These are phyloP conservation scores for Orobanche coerulescens DNA, from an alignment of 257 asterid genomes.

Conservation along the genomic window DNA sequence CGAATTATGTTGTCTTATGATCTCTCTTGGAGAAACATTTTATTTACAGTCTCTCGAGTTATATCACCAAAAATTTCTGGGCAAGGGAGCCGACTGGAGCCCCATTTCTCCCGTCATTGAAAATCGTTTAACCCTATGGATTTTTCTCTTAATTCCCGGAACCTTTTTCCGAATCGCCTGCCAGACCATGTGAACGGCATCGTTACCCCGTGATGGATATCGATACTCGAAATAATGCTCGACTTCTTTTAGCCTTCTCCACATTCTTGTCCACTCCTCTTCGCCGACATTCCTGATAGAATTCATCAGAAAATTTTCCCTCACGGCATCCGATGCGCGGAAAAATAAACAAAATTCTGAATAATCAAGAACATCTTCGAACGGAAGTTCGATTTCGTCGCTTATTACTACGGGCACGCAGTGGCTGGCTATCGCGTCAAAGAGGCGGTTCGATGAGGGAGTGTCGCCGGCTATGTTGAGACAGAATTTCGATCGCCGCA, in stretches of 20 bases:
- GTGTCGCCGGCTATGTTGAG: slow-evolving; percentile 84
- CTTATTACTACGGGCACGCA: slow-evolving; percentile 76
- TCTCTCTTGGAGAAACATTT: neutral
- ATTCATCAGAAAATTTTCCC: slow-evolving; percentile 39
- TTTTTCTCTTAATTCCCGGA: slow-evolving; percentile 34
- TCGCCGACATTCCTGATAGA: slow-evolving; percentile 37
- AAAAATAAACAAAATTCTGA: slow-evolving; percentile 58
- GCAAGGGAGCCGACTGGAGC: slow-evolving; percentile 31
- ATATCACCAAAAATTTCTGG: slow-evolving; percentile 45
- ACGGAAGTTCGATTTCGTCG: slow-evolving; percentile 73
- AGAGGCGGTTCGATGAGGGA: slow-evolving; percentile 80
- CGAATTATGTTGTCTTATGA: too few relatives aligned
- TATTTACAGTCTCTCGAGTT: neutral
- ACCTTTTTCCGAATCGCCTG: slow-evolving; percentile 51
- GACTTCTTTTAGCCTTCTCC: slow-evolving; percentile 52
- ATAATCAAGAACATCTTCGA: slow-evolving; percentile 60
- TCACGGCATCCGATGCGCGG: slow-evolving; percentile 47
- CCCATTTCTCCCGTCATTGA: slow-evolving; percentile 27
- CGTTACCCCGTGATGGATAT: slow-evolving; percentile 50
- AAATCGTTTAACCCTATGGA: slow-evolving; percentile 34
- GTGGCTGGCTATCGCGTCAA: slow-evolving; percentile 75
- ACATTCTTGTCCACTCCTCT: slow-evolving; percentile 63
- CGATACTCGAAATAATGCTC: slow-evolving; percentile 42
- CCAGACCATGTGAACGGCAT: slow-evolving; percentile 83
- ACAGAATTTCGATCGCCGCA: slow-evolving; percentile 70